Percentiles rank a stretch among this genome's conserved stretches.
These are phyloP conservation scores for Mycena latifolia DNA, from an alignment of 768 basidiomycete species.

Conservation along the genomic window DNA sequence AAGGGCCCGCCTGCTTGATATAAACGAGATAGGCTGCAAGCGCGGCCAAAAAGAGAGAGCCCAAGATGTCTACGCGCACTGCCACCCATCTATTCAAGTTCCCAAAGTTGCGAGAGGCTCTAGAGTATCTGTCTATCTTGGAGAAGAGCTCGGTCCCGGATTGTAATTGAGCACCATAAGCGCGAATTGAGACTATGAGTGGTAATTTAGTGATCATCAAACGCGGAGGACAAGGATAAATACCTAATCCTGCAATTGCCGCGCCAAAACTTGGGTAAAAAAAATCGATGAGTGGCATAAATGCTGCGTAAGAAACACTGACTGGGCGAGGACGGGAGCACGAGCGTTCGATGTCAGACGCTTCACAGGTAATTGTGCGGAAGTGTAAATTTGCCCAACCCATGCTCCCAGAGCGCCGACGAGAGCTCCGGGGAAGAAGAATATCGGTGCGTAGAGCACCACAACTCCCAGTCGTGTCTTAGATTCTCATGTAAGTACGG, in stretches of 20 bases:
- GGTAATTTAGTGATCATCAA: too few relatives aligned
- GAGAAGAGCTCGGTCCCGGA: too few relatives aligned
- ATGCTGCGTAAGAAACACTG: too few relatives aligned
- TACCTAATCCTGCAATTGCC: slow-evolving; percentile 56
- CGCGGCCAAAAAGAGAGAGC: slow-evolving; percentile 45
- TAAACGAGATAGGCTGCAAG: slow-evolving; percentile 70
- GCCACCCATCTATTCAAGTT: slow-evolving; percentile 57
- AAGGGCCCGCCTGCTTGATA: slow-evolving; percentile 54
- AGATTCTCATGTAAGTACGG: too few relatives aligned
- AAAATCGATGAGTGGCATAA: too few relatives aligned
- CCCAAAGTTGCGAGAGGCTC: slow-evolving; percentile 29
- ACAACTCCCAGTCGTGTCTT: too few relatives aligned
- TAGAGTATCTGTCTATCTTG: slow-evolving; percentile 56
- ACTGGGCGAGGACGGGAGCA: slow-evolving; percentile 48
- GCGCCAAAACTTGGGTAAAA: slow-evolving; percentile 52
- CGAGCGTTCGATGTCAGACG: slow-evolving; percentile 40
- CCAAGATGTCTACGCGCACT: slow-evolving; percentile 44
- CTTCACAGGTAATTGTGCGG: slow-evolving; percentile 43
- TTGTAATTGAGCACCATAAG: slow-evolving; percentile 50
- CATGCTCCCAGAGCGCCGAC: slow-evolving; percentile 37
- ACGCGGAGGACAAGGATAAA: too few relatives aligned
- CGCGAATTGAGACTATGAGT: too few relatives aligned
- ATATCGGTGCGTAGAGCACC: slow-evolving; percentile 43
- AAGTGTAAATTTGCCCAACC: slow-evolving; percentile 42
- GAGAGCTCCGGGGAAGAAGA: slow-evolving; percentile 40